Conservation (phyloP, 805 yeast genomes). For the Citeromyces nyonsensis region DNA sequence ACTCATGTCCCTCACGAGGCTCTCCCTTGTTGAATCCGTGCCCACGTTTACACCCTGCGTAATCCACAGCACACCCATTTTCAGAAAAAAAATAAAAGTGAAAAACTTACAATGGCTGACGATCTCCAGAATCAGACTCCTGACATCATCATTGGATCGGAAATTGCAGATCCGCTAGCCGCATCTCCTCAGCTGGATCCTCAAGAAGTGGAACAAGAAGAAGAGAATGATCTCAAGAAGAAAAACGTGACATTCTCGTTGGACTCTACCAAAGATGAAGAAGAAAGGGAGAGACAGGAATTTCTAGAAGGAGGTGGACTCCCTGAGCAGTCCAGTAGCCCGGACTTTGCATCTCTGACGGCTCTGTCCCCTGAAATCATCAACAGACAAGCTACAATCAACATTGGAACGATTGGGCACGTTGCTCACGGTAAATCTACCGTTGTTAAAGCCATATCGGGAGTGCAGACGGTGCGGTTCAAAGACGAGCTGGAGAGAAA, state of each 20-base stretch:
- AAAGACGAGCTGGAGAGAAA: slow-evolving; percentile 98
- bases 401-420: slow-evolving; percentile 98
- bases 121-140: slow-evolving; percentile 81
- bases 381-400: slow-evolving; percentile 97
- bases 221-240: slow-evolving; percentile 25
- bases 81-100: neutral
- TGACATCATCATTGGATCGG: slow-evolving; percentile 53
- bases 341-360: slow-evolving; percentile 67
- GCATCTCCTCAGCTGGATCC: slow-evolving; percentile 16
- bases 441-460: slow-evolving; percentile 95
- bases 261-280: slow-evolving; percentile 45
- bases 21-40: too few relatives aligned
- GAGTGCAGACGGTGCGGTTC: slow-evolving; percentile 98
- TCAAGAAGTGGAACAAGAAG: slow-evolving; percentile 21
- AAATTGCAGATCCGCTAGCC: slow-evolving; percentile 13
- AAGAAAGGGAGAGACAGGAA: slow-evolving; percentile 66
- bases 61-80: too few relatives aligned
- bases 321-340: slow-evolving; percentile 89
- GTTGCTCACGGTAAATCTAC: slow-evolving; percentile 99
- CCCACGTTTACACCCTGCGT: too few relatives aligned
- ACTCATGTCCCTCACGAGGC: too few relatives aligned
- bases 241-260: slow-evolving; percentile 78
- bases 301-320: slow-evolving; percentile 97
- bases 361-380: slow-evolving; percentile 92
- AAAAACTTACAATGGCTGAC: slow-evolving; percentile 36